phyloP scores from a whole-genome alignment of 805 yeast species.

The Yamadazyma endophytica region DNA sequence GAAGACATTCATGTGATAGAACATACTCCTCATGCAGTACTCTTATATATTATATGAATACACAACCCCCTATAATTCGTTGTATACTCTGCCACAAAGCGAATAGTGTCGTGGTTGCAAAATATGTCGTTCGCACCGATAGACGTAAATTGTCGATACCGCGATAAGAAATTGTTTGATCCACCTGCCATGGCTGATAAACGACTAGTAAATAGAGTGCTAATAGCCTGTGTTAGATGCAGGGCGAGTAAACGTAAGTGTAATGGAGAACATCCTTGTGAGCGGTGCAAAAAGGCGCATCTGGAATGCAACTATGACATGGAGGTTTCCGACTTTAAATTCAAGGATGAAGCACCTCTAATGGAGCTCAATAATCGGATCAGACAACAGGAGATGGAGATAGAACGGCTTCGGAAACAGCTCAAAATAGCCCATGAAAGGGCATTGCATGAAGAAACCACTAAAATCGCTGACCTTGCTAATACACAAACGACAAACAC shows the following conservation, averaged over 20 bases:
- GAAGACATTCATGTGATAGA: slow-evolving; percentile 2
- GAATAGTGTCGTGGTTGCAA: slow-evolving; percentile 2
- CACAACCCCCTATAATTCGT: too few relatives aligned
- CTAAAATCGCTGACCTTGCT: too few relatives aligned
- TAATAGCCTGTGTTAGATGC: slow-evolving; percentile 9
- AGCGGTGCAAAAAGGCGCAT: slow-evolving; percentile 1
- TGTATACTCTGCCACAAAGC: slow-evolving; percentile 1
- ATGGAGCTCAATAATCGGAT: background rate
- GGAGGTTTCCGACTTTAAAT: background rate
- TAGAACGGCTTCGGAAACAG: background rate
- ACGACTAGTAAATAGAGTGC: too few relatives aligned
- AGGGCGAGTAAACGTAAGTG: slow-evolving; percentile 10
- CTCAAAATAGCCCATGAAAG: too few relatives aligned
- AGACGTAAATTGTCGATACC: too few relatives aligned
- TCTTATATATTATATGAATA: background rate
- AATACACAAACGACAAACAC: too few relatives aligned
- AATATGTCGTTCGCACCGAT: too few relatives aligned
- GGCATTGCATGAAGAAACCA: too few relatives aligned
- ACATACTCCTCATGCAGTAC: background rate
- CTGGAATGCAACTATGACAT: background rate
- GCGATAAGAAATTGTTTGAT: too few relatives aligned
- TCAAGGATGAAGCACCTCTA: background rate
- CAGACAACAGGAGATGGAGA: background rate
- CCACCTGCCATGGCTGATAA: too few relatives aligned
- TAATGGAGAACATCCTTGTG: slow-evolving; percentile 8